Percentiles rank a stretch among this genome's conserved stretches.
Conservation (phyloP, 192 early-diverging fungal species). For the Jimgerdemannia flammicorona region DNA sequence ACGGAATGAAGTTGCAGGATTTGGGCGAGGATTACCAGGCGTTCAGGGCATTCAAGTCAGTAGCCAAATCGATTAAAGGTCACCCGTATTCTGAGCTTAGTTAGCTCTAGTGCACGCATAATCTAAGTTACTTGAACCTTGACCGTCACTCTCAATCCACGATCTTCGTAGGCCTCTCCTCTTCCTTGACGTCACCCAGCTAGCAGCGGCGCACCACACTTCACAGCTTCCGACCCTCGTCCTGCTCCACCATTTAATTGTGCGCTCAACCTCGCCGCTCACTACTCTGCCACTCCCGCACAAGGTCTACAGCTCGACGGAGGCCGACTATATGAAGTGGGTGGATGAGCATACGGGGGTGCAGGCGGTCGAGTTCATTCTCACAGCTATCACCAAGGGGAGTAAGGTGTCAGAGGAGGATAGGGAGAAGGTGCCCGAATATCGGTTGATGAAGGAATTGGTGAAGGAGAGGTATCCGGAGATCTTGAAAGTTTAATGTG, state of each 20-base stretch:
- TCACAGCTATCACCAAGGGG: slow-evolving; percentile 18
- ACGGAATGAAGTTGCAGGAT: slow-evolving; percentile 57
- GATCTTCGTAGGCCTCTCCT: slow-evolving; percentile 45
- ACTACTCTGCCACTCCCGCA: slow-evolving; percentile 49
- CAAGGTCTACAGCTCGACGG: slow-evolving; percentile 50
- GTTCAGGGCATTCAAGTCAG: slow-evolving; percentile 55
- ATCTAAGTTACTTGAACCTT: too few relatives aligned
- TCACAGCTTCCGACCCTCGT: slow-evolving; percentile 41
- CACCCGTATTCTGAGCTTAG: too few relatives aligned
- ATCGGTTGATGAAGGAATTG: slow-evolving; percentile 20
- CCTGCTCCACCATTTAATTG: slow-evolving; percentile 61
- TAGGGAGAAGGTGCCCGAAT: slow-evolving; percentile 20
- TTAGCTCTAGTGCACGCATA: not conserved
- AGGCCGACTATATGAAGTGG: slow-evolving; percentile 66
- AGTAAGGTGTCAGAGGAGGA: slow-evolving; percentile 21
- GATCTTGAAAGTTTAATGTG: not conserved
- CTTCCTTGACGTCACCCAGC: slow-evolving; percentile 57
- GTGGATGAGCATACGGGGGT: slow-evolving; percentile 52
- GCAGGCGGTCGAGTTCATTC: slow-evolving; percentile 39
- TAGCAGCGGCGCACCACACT: slow-evolving; percentile 45
- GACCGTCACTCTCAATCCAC: too few relatives aligned
- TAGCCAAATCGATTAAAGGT: not conserved
- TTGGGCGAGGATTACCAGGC: slow-evolving; percentile 52
- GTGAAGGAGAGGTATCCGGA: slow-evolving; percentile 1
- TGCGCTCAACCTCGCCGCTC: slow-evolving; percentile 40